phyloP scores from a whole-genome alignment of 208 protist species.

The Leishmania gerbilli region DNA sequence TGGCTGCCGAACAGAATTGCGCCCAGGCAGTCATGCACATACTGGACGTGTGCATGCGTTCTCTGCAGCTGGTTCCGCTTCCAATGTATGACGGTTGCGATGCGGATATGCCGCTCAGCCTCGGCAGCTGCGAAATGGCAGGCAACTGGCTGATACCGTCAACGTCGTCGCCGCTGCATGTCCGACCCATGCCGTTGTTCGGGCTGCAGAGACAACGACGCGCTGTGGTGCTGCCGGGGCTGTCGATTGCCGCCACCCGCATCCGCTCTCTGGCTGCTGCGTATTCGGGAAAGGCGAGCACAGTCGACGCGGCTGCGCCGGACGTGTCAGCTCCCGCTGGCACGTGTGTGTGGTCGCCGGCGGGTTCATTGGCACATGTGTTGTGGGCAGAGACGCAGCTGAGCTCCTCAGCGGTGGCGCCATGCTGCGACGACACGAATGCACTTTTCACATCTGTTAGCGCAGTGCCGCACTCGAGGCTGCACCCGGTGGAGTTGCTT shows the following conservation, averaged over 20 bases:
- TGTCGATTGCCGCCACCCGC: constrained; percentile 45
- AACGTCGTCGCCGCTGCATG: constrained; percentile 9
- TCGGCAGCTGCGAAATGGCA: constrained; percentile 12
- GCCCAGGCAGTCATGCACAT: constrained; percentile 8
- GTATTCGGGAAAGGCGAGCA: background rate
- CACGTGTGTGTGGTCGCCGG: constrained; percentile 30
- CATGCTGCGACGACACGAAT: constrained; percentile 7
- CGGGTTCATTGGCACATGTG: background rate
- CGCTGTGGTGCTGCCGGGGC: constrained; percentile 37
- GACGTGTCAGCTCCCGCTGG: constrained; percentile 16
- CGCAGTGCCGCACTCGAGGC: constrained; percentile 11
- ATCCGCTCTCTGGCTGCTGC: constrained; percentile 22
- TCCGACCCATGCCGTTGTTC: background rate
- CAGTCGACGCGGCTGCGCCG: background rate
- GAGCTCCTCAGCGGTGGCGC: constrained; percentile 4
- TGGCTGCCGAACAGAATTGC: background rate
- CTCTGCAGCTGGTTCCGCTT: constrained; percentile 27
- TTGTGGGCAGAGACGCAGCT: constrained; percentile 12
- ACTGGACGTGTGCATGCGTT: constrained; percentile 16
- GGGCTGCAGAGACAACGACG: constrained; percentile 10
- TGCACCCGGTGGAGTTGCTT: constrained; percentile 34
- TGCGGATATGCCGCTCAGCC: constrained; percentile 8
- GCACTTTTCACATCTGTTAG: constrained; percentile 11
- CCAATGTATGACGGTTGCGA: constrained; percentile 27
- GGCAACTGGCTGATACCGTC: constrained; percentile 28